Evolutionary conservation across 176 grass and related monocot species (phyloP).

Genomic region (Rhynchospora pubera): DNA sequence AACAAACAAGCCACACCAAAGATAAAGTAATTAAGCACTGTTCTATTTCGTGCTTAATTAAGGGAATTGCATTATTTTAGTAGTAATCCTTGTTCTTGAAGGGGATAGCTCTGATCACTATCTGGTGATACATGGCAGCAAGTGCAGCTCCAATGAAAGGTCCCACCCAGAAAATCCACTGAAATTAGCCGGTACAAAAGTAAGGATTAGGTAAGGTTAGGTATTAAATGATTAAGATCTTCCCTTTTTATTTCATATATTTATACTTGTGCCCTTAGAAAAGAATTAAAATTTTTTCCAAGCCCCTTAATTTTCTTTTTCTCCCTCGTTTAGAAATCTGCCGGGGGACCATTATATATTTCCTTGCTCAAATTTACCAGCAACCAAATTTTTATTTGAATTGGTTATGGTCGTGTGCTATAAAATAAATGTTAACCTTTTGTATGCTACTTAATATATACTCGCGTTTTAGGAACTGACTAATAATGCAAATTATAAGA

Average conservation of each 20-base stretch:
- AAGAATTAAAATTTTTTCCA: not conserved
- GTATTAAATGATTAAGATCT: not conserved
- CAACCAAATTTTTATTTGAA: no score
- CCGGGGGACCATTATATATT: no score
- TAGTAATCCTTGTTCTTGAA: conserved; percentile 43
- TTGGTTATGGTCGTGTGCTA: not conserved
- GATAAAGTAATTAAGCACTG: conserved; percentile 11
- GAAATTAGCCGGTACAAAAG: conserved; percentile 7
- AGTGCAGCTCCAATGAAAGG: conserved; percentile 54
- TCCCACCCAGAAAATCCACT: conserved; percentile 62
- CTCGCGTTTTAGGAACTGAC: no score
- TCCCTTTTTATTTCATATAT: no score
- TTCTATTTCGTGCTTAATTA: not conserved
- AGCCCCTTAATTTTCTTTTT: not conserved
- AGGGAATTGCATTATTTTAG: conserved; percentile 1
- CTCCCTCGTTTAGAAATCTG: no score
- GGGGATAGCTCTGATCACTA: conserved; percentile 51
- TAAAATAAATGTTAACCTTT: not conserved
- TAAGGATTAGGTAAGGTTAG: not conserved
- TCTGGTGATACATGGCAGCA: conserved; percentile 41
- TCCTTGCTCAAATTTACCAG: not conserved
- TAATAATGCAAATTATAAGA: not conserved
- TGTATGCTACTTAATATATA: not conserved
- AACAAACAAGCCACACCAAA: conserved; percentile 8
- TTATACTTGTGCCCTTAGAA: no score